Evolutionary conservation across 1,284 basidiomycete species (phyloP).

Genomic region (Blastosporella zonata): DNA sequence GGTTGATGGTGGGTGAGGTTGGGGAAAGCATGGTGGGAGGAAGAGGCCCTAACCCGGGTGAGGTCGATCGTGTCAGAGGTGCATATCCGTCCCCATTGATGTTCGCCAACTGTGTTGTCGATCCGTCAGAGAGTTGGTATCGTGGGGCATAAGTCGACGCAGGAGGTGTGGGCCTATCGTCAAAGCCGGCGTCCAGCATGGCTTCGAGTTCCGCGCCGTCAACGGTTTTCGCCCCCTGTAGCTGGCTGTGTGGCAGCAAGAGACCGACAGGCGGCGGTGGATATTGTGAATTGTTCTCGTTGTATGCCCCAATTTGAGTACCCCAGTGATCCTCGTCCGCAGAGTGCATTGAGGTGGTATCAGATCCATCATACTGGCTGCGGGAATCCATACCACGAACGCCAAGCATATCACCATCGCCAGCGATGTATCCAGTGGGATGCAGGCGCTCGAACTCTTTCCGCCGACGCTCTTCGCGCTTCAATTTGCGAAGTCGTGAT

Average conservation of each 20-base stretch:
- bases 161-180: slow-evolving; percentile 52
- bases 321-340: slow-evolving; percentile 96
- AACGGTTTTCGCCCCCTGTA: slow-evolving; percentile 60
- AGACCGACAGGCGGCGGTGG: slow-evolving; percentile 83
- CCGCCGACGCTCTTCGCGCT: slow-evolving; percentile 84
- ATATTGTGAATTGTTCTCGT: slow-evolving; percentile 77
- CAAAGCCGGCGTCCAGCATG: slow-evolving; percentile 87
- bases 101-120: slow-evolving; percentile 41
- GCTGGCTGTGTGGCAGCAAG: slow-evolving; percentile 39
- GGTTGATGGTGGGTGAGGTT: slow-evolving; percentile 36
- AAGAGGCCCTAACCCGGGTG: slow-evolving; percentile 35
- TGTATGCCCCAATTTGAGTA: slow-evolving; percentile 81
- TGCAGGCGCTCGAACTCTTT: slow-evolving; percentile 77
- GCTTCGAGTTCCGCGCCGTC: slow-evolving; percentile 79
- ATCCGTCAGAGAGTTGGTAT: slow-evolving; percentile 61
- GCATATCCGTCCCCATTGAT: slow-evolving; percentile 50
- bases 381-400: slow-evolving; percentile 47
- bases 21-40: slow-evolving; percentile 45
- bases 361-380: slow-evolving; percentile 70
- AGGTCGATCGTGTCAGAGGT: slow-evolving; percentile 49
- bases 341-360: slow-evolving; percentile 75
- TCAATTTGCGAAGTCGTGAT: slow-evolving; percentile 89
- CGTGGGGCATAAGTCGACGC: slow-evolving; percentile 42
- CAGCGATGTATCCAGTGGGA: slow-evolving; percentile 61
- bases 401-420: slow-evolving; percentile 58